Evolutionary conservation across 257 asterid genomes (phyloP).

Genomic region (Capsicum pubescens): DNA sequence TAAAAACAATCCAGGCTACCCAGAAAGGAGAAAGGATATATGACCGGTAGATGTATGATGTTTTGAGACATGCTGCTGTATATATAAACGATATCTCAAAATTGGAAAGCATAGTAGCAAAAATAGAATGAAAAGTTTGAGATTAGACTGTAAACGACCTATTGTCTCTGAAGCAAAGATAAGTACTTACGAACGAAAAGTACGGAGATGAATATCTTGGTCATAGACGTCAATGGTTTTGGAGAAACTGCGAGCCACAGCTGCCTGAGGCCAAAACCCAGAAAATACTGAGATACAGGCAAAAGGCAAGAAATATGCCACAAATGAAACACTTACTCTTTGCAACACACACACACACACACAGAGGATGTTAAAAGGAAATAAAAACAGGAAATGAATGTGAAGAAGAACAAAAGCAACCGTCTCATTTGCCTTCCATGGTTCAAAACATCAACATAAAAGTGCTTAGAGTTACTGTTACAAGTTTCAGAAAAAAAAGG

Average conservation of each 20-base stretch:
- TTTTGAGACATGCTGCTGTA: conserved; percentile 10
- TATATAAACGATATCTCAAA: neutral
- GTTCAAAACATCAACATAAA: neutral
- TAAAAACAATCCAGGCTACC: neutral
- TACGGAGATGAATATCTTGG: conserved; percentile 92
- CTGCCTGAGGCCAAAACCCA: conserved; percentile 59
- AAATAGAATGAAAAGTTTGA: neutral
- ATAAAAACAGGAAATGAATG: neutral
- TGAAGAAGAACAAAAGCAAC: neutral
- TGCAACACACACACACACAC: neutral
- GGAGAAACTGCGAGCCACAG: conserved; percentile 85
- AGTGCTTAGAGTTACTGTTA: neutral
- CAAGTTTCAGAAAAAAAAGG: neutral
- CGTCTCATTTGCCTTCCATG: neutral
- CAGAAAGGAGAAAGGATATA: neutral
- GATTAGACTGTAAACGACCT: neutral
- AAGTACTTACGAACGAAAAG: conserved; percentile 73
- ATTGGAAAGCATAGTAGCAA: neutral
- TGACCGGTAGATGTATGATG: neutral
- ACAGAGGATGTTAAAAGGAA: neutral
- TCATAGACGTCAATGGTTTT: conserved; percentile 84
- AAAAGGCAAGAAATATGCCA: conserved; percentile 28
- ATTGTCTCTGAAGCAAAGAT: conserved; percentile 8
- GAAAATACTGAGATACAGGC: conserved; percentile 24
- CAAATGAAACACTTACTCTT: neutral